Evolutionary conservation across 2,329 filamentous ascomycete genomes (phyloP).

Genomic region (Trichoderma sp.): DNA sequence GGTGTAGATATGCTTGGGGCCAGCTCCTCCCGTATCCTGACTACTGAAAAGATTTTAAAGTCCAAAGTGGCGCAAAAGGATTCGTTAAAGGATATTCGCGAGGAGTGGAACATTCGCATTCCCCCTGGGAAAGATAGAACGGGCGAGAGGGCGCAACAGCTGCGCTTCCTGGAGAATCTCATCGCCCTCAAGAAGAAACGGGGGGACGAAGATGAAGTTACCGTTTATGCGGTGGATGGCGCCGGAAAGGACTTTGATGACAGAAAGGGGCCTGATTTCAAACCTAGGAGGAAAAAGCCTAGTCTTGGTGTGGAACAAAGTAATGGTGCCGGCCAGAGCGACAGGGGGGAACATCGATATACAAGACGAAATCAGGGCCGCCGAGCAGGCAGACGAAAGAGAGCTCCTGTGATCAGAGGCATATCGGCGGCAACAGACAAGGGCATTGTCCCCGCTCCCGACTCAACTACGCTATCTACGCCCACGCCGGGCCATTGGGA

Average conservation of each 20-base stretch:
- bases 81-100: slow-evolving; percentile 43
- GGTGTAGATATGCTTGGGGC: slow-evolving; percentile 73
- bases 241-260: slow-evolving; percentile 46
- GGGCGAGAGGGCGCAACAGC: slow-evolving; percentile 51
- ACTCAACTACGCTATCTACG: slow-evolving; percentile 33
- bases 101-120: slow-evolving; percentile 48
- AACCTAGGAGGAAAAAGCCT: slow-evolving; percentile 36
- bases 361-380: slow-evolving; percentile 26
- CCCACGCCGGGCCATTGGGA: slow-evolving; percentile 42
- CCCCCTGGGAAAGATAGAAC: slow-evolving; percentile 49
- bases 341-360: slow-evolving; percentile 22
- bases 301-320: slow-evolving; percentile 26
- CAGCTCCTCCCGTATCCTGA: slow-evolving; percentile 69
- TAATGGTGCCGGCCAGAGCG: slow-evolving; percentile 30
- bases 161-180: slow-evolving; percentile 65
- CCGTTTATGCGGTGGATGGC: slow-evolving; percentile 55
- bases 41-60: slow-evolving; percentile 62
- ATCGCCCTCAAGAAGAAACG: slow-evolving; percentile 64
- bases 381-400: slow-evolving; percentile 23
- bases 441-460: background rate
- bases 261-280: slow-evolving; percentile 45
- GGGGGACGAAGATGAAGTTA: slow-evolving; percentile 67
- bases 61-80: slow-evolving; percentile 44
- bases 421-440: slow-evolving; percentile 22
- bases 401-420: slow-evolving; percentile 22